Evolutionary conservation across 352 stramenopile species (phyloP), one percentile per base, ranked within the genome.

Genomic region (Pythium insidiosum): DNA sequence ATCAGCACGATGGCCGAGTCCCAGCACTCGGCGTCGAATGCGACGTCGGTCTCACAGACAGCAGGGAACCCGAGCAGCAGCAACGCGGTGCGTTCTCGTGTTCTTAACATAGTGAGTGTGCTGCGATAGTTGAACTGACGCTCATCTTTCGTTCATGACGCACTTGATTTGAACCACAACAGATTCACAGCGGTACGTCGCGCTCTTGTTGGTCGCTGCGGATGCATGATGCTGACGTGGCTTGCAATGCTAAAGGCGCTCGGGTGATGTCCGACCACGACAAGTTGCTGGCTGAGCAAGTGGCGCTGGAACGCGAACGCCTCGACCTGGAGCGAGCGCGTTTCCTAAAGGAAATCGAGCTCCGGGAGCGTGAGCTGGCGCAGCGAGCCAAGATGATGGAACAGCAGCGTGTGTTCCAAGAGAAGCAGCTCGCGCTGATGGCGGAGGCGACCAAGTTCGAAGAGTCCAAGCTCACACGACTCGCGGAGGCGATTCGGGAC

Each of bases 231-330:
- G 48, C 7, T 54, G 68, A n/a, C n/a, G n/a, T n/a, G n/a, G n/a
- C n/a, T n/a, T n/a, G n/a, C n/a, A n/a, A n/a, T n/a, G n/a, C n/a
- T n/a, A n/a, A n/a, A n/a, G n/a, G n/a, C n/a, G n/a, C n/a, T n/a
- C n/a, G n/a, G n/a, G n/a, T n/a, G n/a, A n/a, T n/a, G n/a, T 84
- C 84, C 24, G 74, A 87, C 58, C 84, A 88, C 53, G 77, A 86
- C 47, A 83, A 80, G 49, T 73, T 88, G 56, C 53, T 84, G 47
- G 60, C 63, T 15, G 77, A 88, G 50, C 73, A 85, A 31, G 67
- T 90, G 3, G 63, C 71, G 26, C 56, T 90, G 23, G 73, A 88
- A 31, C 78, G 69, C 30, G 73, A 90, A 47, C 68, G 69, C 0
- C 51, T 90, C 16, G 75, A 81, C 43, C 88, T 88, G 37, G 73